Base-by-base conservation (phyloP, 2,329 filamentous ascomycete genomes). In the Ceratocystis ficicola region DNA sequence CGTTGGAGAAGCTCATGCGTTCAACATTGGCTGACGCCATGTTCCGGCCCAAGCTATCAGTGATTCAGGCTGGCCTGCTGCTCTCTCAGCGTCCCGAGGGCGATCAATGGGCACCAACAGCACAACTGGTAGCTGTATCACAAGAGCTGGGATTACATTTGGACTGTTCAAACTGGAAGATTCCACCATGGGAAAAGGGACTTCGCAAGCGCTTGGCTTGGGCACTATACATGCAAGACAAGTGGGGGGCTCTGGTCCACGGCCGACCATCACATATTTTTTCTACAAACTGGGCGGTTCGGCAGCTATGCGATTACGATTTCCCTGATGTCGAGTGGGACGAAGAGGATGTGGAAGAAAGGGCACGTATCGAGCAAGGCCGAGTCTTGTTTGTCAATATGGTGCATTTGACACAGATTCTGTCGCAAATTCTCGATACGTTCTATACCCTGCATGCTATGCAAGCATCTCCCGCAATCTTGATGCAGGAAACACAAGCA, bases 151-250 rank as follows among this genome's bases (percentile, higher is more conserved):
- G 92, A 60, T 78, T 96, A 48, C 91, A 96, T 73, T 84, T 95
- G 50, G 90, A 96, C 75, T 95, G 90, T 76, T 84, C 87, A 4
- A 80, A 80, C 64, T 96, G 92, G 92, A 89, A 89, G 68, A 93
- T 96, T 65, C 89, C 91, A 32, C 81, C 81, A 0, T 96, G 91
- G 90, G 91, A 96, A 74, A 87, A 88, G 70, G 88, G 90, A 0
- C 75, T 96, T 67, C 82, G 92, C 68, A 94, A 93, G 73, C 84
- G 92, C 62, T 82, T 96, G 52, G 90, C 90, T 0, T 96, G 92
- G 91, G 91, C 89, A 1, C 76, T 95, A 63, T 95, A 94, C 73
- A 93, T 95, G 87, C 90, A 96, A 76, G 92, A 96, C 75, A 95
- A 82, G 75, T 95, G 91, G 91, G 89, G 88, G 17, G 86, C 90